Conservation (phyloP, 2,329 filamentous ascomycete genomes). For the Coniochaeta sp. region DNA sequence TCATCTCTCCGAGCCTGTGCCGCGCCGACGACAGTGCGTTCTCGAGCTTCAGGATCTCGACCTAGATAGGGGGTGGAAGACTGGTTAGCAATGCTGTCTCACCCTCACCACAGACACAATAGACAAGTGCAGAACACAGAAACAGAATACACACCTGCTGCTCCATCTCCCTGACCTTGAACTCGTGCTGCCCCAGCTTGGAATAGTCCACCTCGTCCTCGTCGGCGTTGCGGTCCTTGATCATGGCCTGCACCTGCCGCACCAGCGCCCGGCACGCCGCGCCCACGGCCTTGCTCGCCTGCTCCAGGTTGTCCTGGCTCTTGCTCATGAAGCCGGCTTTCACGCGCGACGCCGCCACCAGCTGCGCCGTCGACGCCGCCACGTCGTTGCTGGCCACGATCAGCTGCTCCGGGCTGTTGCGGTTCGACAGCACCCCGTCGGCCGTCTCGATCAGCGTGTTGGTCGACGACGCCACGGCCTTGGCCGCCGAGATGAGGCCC, state of each 20-base stretch:
- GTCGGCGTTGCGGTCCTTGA: slow-evolving; percentile 75
- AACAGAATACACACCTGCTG: slow-evolving; percentile 78
- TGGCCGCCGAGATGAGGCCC: slow-evolving; percentile 92
- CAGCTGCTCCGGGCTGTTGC: slow-evolving; percentile 91
- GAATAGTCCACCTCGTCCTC: slow-evolving; percentile 83
- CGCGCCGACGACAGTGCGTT: slow-evolving; percentile 75
- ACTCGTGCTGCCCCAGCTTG: slow-evolving; percentile 86
- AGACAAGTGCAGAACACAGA: too few species aligned
- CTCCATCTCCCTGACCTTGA: slow-evolving; percentile 99
- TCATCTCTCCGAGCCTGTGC: slow-evolving; percentile 88
- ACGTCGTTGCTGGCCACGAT: slow-evolving; percentile 98
- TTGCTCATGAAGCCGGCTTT: slow-evolving; percentile 98
- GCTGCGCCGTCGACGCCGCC: slow-evolving; percentile 89
- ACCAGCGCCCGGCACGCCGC: slow-evolving; percentile 81
- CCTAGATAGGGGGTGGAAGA: slow-evolving; percentile 42
- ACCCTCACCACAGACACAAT: too few species aligned
- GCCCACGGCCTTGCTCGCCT: slow-evolving; percentile 87
- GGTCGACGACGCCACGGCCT: slow-evolving; percentile 88
- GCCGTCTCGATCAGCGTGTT: slow-evolving; percentile 97
- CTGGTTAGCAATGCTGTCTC: neutral
- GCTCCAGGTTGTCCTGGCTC: slow-evolving; percentile 86
- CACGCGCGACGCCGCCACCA: slow-evolving; percentile 90
- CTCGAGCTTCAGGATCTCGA: slow-evolving; percentile 94
- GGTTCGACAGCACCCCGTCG: slow-evolving; percentile 85
- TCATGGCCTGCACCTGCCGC: slow-evolving; percentile 89